Conservation (phyloP, 164 flowering plant genomes). For the Cinnamomum chago region DNA sequence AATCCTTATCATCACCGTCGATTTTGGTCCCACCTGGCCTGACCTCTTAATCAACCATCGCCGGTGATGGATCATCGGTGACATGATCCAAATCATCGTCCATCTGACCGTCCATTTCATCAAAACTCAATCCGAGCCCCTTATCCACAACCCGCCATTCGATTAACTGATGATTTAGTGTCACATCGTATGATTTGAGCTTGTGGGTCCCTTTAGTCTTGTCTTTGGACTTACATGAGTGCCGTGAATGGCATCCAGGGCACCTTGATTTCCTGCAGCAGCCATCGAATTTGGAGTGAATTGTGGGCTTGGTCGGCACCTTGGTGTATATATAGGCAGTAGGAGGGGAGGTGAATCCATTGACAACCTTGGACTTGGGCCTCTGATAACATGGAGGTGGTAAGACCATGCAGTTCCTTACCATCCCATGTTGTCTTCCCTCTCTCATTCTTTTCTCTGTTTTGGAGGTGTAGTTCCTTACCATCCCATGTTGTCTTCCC, state of each 20-base stretch:
- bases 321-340: slow-evolving; percentile 7
- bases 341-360: neutral
- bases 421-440: slow-evolving; percentile 69
- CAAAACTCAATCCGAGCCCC: slow-evolving; percentile 12
- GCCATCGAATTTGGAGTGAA: slow-evolving; percentile 82
- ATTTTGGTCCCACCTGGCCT: neutral
- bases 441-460: slow-evolving; percentile 39
- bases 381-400: slow-evolving; percentile 1
- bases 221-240: slow-evolving; percentile 42
- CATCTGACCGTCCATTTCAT: slow-evolving; percentile 31
- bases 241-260: slow-evolving; percentile 39
- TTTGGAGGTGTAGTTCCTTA: slow-evolving; percentile 16
- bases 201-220: slow-evolving; percentile 59
- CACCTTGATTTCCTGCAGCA: slow-evolving; percentile 44
- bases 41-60: neutral
- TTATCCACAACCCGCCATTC: slow-evolving; percentile 4
- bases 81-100: slow-evolving; percentile 30
- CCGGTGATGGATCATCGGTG: neutral
- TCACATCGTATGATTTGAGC: slow-evolving; percentile 26
- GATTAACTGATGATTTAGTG: slow-evolving; percentile 12
- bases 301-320: slow-evolving; percentile 63
- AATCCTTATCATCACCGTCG: slow-evolving; percentile 14
- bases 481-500: slow-evolving; percentile 72
- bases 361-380: slow-evolving; percentile 1
- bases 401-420: slow-evolving; percentile 16